These are phyloP conservation scores for Linum tenue DNA, from an alignment of 345 rosid genomes.

Conservation along the genomic window DNA sequence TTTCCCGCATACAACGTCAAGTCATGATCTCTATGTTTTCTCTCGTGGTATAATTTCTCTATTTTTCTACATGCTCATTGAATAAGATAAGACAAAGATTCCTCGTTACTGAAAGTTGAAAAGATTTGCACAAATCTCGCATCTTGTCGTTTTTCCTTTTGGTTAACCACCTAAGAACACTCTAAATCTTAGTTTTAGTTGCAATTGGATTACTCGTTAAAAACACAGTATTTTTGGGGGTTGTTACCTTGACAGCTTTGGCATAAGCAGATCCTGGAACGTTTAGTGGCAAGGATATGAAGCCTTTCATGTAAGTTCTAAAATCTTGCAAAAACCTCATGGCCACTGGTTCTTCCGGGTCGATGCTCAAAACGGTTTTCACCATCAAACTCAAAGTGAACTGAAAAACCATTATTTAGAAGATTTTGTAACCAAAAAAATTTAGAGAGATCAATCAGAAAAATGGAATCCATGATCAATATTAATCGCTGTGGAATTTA, in stretches of 20 bases:
- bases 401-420: constrained; percentile 24
- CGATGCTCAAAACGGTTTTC: constrained; percentile 58
- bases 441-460: background rate
- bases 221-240: background rate
- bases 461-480: background rate
- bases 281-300: constrained; percentile 59
- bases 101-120: background rate
- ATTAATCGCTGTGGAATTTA: background rate
- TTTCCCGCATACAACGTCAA: too few species aligned
- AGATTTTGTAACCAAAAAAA: background rate
- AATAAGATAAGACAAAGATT: background rate
- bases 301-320: constrained; percentile 72
- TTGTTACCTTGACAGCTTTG: constrained; percentile 67
- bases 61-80: too few species aligned
- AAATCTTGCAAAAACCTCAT: constrained; percentile 47
- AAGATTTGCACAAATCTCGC: background rate
- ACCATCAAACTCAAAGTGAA: constrained; percentile 58
- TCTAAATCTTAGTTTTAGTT: too few species aligned
- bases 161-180: too few species aligned
- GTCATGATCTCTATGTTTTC: too few species aligned
- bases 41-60: too few species aligned
- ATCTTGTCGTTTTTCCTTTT: too few species aligned
- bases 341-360: constrained; percentile 49
- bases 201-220: too few species aligned
- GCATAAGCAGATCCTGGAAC: constrained; percentile 65